Percentiles rank a stretch among this genome's conserved stretches.
Conservation (phyloP, 202 grass and related monocot genomes). For the Elaeis oleifera region DNA sequence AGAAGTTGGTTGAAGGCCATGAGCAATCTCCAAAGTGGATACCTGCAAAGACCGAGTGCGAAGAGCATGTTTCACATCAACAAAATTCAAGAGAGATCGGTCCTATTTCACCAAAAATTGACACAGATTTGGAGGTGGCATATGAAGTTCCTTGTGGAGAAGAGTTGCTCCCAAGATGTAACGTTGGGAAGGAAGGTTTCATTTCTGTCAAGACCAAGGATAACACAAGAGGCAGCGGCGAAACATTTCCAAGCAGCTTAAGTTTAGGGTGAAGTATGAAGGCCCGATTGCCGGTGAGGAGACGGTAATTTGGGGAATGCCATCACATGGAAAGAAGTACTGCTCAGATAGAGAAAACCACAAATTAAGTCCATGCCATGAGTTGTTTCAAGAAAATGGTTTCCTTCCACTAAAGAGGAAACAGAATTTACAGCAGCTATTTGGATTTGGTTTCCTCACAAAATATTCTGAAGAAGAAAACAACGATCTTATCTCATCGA, state of each 20-base stretch:
- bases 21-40: neutral
- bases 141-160: too few species aligned
- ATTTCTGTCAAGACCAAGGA: neutral
- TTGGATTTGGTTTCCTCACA: constrained; percentile 37
- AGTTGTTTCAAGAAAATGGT: neutral
- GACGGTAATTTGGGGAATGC: neutral
- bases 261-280: neutral
- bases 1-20: too few species aligned
- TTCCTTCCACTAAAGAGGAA: constrained; percentile 42
- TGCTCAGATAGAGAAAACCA: neutral
- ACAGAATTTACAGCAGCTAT: constrained; percentile 37
- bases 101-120: too few species aligned
- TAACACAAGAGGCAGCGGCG: neutral
- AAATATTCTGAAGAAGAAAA: neutral
- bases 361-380: neutral
- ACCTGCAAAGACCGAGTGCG: neutral
- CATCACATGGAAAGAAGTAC: neutral
- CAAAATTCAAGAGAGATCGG: too few species aligned
- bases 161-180: too few species aligned
- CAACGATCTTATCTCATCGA: neutral
- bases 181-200: neutral
- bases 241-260: constrained; percentile 1
- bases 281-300: neutral
- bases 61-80: neutral
- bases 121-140: neutral